phyloP scores from a whole-genome alignment of 805 yeast genomes.

The Yamadazyma tumulicola region DNA sequence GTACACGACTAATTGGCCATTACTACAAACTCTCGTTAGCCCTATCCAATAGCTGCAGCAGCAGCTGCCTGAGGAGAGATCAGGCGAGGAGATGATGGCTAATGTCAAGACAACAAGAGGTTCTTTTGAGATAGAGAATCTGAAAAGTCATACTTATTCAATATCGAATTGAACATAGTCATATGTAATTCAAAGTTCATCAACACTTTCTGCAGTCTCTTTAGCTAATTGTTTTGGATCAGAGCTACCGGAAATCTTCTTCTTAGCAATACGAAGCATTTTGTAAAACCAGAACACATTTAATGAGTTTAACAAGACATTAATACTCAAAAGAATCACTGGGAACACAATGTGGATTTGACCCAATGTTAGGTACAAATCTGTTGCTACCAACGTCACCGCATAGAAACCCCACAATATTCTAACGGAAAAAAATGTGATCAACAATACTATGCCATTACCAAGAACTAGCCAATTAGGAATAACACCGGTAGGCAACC shows the following conservation, averaged over 20 bases:
- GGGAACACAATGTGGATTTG: slow-evolving; percentile 48
- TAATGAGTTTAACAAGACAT: slow-evolving; percentile 59
- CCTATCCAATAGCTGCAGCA: no score
- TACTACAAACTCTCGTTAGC: no score
- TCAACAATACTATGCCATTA: slow-evolving; percentile 71
- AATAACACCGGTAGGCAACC: slow-evolving; percentile 69
- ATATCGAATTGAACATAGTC: no score
- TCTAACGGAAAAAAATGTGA: slow-evolving; percentile 72
- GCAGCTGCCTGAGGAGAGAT: no score
- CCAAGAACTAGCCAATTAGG: slow-evolving; percentile 43
- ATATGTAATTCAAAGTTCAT: no score
- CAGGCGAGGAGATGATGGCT: no score
- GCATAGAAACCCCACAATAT: slow-evolving; percentile 86
- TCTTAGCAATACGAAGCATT: slow-evolving; percentile 74
- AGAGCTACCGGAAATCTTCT: slow-evolving; percentile 41
- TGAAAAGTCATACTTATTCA: no score
- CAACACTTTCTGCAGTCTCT: slow-evolving; percentile 17
- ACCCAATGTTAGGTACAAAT: slow-evolving; percentile 44
- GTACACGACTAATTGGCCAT: no score
- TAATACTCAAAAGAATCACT: slow-evolving; percentile 48
- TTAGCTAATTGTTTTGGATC: slow-evolving; percentile 15
- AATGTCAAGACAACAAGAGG: no score
- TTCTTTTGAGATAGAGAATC: no score
- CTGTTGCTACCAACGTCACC: slow-evolving; percentile 47
- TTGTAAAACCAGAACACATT: slow-evolving; percentile 86